These are phyloP conservation scores for Byssochlamys sp. DNA, from an alignment of 2,329 filamentous ascomycete genomes.

Conservation along the genomic window DNA sequence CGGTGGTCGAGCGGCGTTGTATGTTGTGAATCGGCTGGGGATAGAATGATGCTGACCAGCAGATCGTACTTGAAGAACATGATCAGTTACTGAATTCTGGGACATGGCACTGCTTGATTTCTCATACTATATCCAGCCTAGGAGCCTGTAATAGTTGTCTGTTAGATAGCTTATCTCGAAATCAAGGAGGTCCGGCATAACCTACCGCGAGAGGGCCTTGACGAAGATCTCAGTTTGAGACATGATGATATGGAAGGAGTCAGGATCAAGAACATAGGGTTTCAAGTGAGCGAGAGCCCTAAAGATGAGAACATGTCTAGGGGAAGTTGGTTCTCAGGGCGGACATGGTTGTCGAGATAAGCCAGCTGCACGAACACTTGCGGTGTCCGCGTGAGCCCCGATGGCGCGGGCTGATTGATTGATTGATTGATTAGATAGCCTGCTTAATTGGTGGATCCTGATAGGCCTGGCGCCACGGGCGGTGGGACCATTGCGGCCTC, in stretches of 20 bases:
- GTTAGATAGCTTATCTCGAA: constrained; percentile 10
- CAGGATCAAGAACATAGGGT: not conserved
- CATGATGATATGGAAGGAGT: constrained; percentile 12
- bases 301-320: not conserved
- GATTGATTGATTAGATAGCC: not conserved
- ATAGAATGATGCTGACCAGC: constrained; percentile 86
- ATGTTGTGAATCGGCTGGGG: constrained; percentile 78
- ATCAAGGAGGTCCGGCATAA: constrained; percentile 4
- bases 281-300: not conserved
- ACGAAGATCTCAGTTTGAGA: constrained; percentile 28
- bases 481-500: constrained; percentile 4
- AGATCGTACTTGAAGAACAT: constrained; percentile 41
- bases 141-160: constrained; percentile 43
- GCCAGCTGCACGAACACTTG: not conserved
- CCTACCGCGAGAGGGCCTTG: constrained; percentile 35
- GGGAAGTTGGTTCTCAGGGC: not conserved
- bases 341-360: not conserved
- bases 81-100: not conserved
- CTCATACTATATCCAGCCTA: constrained; percentile 63
- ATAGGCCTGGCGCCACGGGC: constrained; percentile 17
- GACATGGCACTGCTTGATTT: not conserved
- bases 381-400: not conserved
- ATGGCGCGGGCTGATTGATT: not conserved
- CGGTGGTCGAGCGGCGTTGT: constrained; percentile 64
- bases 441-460: constrained; percentile 2